These are phyloP conservation scores for Codiaeum variegatum DNA, from an alignment of 441 rosid species.

Conservation along the genomic window DNA sequence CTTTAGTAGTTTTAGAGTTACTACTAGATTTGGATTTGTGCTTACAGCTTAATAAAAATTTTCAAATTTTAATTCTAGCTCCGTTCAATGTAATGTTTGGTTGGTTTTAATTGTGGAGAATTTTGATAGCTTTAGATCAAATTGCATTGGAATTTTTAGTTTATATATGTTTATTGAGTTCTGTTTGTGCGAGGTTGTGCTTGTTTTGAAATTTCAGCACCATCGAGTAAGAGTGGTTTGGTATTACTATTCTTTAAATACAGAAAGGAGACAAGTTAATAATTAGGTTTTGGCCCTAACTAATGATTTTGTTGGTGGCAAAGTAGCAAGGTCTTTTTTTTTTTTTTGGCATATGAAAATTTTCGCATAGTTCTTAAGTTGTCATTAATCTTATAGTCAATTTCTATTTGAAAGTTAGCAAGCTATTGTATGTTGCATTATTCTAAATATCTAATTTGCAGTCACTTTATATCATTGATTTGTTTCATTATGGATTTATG, in stretches of 20 bases:
- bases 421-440: neutral
- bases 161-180: neutral
- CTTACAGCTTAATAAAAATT: neutral
- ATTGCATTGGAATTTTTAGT: neutral
- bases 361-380: neutral
- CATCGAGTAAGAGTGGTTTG: neutral
- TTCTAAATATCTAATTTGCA: neutral
- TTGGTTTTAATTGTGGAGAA: neutral
- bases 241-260: too few relatives aligned
- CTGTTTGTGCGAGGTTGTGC: neutral
- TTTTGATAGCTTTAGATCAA: neutral
- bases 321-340: neutral
- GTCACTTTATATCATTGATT: neutral
- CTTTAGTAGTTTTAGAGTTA: neutral
- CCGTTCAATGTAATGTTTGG: neutral
- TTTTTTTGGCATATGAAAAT: neutral
- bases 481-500: constrained; percentile 7
- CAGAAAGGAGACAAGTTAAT: too few relatives aligned
- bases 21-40: neutral
- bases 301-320: neutral
- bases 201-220: neutral
- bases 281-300: neutral
- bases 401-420: neutral
- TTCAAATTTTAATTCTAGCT: neutral
- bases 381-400: neutral